phyloP scores from a whole-genome alignment of 352 stramenopile genomes.

The Phytophthora ramorum region DNA sequence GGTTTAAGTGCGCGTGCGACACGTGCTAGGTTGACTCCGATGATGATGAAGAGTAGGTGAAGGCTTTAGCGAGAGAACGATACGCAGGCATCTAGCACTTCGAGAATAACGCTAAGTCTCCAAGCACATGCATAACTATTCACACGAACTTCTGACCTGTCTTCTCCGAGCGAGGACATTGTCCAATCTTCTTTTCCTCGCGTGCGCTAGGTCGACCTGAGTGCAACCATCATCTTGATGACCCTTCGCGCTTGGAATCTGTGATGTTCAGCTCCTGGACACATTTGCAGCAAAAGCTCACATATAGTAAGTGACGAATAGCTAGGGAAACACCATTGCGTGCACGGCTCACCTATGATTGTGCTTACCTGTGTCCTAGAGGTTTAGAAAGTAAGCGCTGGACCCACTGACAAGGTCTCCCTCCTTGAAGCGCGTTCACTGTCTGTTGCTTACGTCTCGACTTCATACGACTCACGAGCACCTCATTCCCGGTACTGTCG shows the following conservation, averaged over 20 bases:
- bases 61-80: neutral
- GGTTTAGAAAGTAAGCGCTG: neutral
- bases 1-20: neutral
- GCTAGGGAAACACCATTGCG: too few species aligned
- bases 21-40: neutral
- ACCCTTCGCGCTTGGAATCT: neutral
- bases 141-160: too few species aligned
- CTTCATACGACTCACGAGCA: conserved; percentile 4
- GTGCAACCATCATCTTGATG: too few species aligned
- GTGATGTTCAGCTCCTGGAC: neutral
- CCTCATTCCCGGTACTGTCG: neutral
- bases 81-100: too few species aligned
- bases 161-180: too few species aligned
- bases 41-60: neutral
- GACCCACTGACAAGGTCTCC: neutral
- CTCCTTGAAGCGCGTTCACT: neutral
- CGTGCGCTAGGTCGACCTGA: neutral
- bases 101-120: too few species aligned
- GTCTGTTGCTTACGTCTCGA: neutral
- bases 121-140: too few species aligned
- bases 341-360: too few species aligned
- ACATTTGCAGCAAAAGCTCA: neutral
- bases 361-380: too few species aligned
- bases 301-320: too few species aligned
- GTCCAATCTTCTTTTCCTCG: too few species aligned